These are phyloP conservation scores for Eucalyptus dawsonii DNA, from an alignment of 345 rosid species.

Conservation along the genomic window DNA sequence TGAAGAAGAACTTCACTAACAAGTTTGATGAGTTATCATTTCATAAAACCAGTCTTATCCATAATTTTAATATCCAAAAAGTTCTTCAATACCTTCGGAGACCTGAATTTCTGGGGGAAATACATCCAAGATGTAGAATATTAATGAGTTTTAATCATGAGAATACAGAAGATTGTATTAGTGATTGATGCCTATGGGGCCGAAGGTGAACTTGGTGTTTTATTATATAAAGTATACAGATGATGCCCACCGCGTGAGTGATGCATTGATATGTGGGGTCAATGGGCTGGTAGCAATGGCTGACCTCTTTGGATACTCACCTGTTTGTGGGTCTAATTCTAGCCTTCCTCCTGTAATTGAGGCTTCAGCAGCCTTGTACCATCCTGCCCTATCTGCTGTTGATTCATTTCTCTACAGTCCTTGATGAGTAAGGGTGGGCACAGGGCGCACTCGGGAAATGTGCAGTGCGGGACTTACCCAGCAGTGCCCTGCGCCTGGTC, in stretches of 20 bases:
- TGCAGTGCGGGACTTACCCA: constrained; percentile 25
- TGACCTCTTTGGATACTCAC: constrained; percentile 57
- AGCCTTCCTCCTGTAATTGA: constrained; percentile 78
- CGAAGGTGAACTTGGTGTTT: constrained; percentile 91
- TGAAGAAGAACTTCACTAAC: constrained; percentile 70
- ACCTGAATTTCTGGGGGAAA: constrained; percentile 46
- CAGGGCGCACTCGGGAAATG: constrained; percentile 79
- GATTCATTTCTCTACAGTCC: constrained; percentile 85
- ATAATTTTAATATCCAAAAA: constrained; percentile 67
- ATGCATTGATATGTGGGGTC: constrained; percentile 75
- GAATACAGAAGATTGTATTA: constrained; percentile 41
- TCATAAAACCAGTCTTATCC: constrained; percentile 47
- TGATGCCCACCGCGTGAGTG: constrained; percentile 88
- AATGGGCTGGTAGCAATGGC: constrained; percentile 71
- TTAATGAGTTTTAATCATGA: constrained; percentile 80
- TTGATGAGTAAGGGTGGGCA: constrained; percentile 33
- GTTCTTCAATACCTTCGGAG: constrained; percentile 46
- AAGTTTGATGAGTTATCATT: constrained; percentile 70
- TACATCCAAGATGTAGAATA: constrained; percentile 28
- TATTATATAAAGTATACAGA: constrained; percentile 90
- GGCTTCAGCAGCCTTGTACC: constrained; percentile 68
- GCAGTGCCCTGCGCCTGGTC: constrained; percentile 79
- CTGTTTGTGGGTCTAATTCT: constrained; percentile 31
- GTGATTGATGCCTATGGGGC: constrained; percentile 86
- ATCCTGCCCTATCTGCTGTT: constrained; percentile 48